Conservation (phyloP, 129 eudicot species). For the Mikania micrantha region DNA sequence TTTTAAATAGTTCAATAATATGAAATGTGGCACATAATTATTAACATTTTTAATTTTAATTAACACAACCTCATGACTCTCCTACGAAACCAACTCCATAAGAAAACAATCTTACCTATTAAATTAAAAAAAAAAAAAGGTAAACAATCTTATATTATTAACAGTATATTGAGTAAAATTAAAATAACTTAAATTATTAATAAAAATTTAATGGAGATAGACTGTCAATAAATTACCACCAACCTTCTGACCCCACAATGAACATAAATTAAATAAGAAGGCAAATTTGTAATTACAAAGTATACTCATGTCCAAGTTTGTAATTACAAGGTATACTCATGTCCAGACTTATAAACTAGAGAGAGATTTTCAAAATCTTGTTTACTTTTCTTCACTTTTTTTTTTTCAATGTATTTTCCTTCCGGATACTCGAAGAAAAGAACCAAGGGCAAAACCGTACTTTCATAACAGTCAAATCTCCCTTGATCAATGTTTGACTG, state of each 20-base stretch:
- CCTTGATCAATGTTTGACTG: constrained; percentile 30
- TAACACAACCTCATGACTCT: no score
- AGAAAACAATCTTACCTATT: no score
- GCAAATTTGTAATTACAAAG: constrained; percentile 17
- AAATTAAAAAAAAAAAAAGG: background rate
- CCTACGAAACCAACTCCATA: no score
- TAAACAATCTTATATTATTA: no score
- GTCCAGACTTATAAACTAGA: constrained; percentile 7
- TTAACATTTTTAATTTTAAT: no score
- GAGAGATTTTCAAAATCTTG: background rate
- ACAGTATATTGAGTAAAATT: no score
- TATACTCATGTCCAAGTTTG: constrained; percentile 23
- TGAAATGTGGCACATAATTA: no score
- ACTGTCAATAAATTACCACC: constrained; percentile 11
- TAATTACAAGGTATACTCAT: constrained; percentile 27
- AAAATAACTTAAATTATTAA: background rate
- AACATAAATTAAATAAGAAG: constrained; percentile 1
- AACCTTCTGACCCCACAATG: constrained; percentile 11
- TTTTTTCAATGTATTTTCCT: constrained; percentile 1
- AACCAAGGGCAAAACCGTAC: constrained; percentile 46
- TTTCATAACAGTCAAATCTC: constrained; percentile 10
- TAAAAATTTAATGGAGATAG: background rate
- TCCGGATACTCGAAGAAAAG: background rate
- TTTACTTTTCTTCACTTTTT: no score
- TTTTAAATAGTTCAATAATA: no score